Percentiles rank a stretch among this genome's conserved stretches.
Conservation (phyloP, 2,329 filamentous ascomycete species). For the Fusarium gaditjirri region DNA sequence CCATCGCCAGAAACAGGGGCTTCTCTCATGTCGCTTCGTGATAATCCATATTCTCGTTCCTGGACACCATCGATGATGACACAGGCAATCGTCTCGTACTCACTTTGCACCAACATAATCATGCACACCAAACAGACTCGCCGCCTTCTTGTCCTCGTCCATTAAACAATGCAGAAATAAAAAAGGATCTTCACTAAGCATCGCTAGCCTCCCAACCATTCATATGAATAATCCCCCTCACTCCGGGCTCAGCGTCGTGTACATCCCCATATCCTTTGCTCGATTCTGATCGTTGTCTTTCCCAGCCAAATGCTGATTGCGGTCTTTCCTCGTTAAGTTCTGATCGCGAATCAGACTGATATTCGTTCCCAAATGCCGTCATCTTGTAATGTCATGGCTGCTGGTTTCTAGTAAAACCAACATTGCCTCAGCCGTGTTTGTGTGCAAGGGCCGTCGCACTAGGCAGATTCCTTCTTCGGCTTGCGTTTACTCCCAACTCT, state of each 20-base stretch:
- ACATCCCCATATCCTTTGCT: not conserved
- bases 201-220: slow-evolving; percentile 38
- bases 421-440: not conserved
- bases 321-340: not conserved
- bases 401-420: slow-evolving; percentile 11
- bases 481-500: slow-evolving; percentile 44
- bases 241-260: not conserved
- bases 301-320: not conserved
- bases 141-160: slow-evolving; percentile 21
- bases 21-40: slow-evolving; percentile 18
- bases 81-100: not conserved
- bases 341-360: not conserved
- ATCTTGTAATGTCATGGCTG: slow-evolving; percentile 12
- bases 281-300: not conserved
- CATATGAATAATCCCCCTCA: slow-evolving; percentile 28
- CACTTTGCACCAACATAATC: slow-evolving; percentile 6
- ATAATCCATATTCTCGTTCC: not conserved
- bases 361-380: not conserved
- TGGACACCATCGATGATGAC: not conserved
- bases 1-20: not conserved
- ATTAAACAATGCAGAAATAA: slow-evolving; percentile 38
- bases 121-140: slow-evolving; percentile 34
- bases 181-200: slow-evolving; percentile 36
- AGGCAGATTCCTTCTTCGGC: slow-evolving; percentile 37
- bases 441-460: not conserved